A percentile compares a stretch with the other conserved stretches of the same genome.
phyloP scores from a whole-genome alignment of 1,284 basidiomycete genomes.

The Pseudozyma sp. region DNA sequence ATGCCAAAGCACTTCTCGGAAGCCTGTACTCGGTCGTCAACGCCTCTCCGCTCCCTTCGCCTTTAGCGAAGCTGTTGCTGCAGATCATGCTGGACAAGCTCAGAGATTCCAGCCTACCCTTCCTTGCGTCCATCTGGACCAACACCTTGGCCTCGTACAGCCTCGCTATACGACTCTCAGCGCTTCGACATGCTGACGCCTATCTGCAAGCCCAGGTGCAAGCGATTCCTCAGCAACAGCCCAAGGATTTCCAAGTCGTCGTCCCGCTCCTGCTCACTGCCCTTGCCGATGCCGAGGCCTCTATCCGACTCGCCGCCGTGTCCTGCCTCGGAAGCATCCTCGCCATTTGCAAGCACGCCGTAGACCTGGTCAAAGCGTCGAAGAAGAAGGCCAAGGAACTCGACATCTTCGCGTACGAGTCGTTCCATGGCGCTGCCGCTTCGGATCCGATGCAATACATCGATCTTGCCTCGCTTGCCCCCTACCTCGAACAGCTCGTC shows the following conservation, averaged over 20 bases:
- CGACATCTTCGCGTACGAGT: constrained; percentile 83
- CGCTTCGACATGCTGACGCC: constrained; percentile 81
- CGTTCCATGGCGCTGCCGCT: constrained; percentile 77
- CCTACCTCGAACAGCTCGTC: constrained; percentile 76
- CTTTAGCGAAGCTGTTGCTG: constrained; percentile 34
- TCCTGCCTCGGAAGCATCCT: constrained; percentile 74
- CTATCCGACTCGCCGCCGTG: constrained; percentile 76
- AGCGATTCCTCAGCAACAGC: constrained; percentile 14
- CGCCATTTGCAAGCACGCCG: constrained; percentile 69
- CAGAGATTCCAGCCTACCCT: constrained; percentile 79
- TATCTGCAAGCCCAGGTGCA: constrained; percentile 71
- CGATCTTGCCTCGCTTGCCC: constrained; percentile 77
- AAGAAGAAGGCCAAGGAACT: constrained; percentile 63
- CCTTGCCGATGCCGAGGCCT: constrained; percentile 73
- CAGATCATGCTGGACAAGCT: constrained; percentile 76
- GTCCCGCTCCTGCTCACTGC: constrained; percentile 81
- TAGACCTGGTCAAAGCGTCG: constrained; percentile 40
- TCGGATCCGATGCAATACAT: constrained; percentile 79
- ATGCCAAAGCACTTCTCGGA: constrained; percentile 23
- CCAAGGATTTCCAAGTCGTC: constrained; percentile 82
- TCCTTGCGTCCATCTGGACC: constrained; percentile 80
- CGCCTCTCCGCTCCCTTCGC: constrained; percentile 17
- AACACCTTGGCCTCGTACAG: constrained; percentile 50
- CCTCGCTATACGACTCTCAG: constrained; percentile 74
- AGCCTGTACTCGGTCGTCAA: constrained; percentile 46